Percentiles rank a stretch among this genome's conserved stretches.
phyloP scores from a whole-genome alignment of 139 green algal species.

The Spirogloea muscicola region DNA sequence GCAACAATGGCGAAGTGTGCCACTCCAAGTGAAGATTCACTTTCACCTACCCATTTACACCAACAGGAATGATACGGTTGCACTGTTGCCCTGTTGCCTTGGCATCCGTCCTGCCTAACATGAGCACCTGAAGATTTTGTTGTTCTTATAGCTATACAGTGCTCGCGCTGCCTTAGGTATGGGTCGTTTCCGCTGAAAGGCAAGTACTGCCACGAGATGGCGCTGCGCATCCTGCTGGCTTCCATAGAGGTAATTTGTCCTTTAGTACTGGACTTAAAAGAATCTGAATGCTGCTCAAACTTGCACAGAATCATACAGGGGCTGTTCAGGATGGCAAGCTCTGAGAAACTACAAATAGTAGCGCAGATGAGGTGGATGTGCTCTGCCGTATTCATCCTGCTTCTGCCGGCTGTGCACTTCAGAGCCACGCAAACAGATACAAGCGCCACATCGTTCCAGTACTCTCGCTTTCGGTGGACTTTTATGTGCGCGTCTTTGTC shows the following conservation, averaged over 20 bases:
- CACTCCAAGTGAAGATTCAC: constrained; percentile 81
- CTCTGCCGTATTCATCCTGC: not conserved
- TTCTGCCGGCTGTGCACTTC: constrained; percentile 16
- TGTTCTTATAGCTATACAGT: not conserved
- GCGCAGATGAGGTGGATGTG: not conserved
- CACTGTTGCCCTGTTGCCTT: no score
- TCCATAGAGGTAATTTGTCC: constrained; percentile 74
- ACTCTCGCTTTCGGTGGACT: constrained; percentile 87
- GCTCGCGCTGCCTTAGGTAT: constrained; percentile 30
- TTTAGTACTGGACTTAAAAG: no score
- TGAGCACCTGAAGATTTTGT: no score
- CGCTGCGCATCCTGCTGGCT: constrained; percentile 87
- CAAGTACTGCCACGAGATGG: constrained; percentile 91
- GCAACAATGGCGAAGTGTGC: constrained; percentile 87
- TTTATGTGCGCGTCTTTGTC: constrained; percentile 95
- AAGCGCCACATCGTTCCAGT: constrained; percentile 90
- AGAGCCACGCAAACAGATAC: constrained; percentile 65
- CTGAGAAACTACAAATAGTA: no score
- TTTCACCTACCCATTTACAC: no score
- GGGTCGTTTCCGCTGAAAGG: constrained; percentile 82
- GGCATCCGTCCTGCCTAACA: no score
- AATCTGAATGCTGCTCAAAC: no score
- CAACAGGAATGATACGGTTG: no score
- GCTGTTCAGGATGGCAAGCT: no score
- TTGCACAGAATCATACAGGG: no score